Evolutionary conservation across 2,329 filamentous ascomycete species (phyloP), one percentile per base, ranked within the genome.

Genomic region (Emericellopsis cladophorae): DNA sequence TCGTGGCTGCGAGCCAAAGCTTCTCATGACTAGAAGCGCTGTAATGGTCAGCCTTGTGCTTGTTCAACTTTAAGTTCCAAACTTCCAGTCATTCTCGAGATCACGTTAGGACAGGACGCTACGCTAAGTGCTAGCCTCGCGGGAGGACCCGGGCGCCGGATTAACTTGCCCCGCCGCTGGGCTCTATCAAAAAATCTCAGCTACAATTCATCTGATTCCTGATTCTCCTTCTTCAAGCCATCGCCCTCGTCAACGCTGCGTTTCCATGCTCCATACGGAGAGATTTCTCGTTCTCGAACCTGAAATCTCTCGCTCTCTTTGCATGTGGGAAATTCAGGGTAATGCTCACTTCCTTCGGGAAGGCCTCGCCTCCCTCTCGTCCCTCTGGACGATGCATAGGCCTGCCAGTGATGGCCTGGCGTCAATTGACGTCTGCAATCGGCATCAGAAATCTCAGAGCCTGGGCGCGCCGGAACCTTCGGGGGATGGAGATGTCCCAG

Each of bases 291-390:
- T 21, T 44, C 36, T 36, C 18, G 9, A 37, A 39, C 26, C 23
- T 23, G 37, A 9, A 8, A 16, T 29, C 32, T 24, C 31, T n/a
- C 26, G 12, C 26, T 33, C 18, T 44, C 41, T 42, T 49, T 67
- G 85, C 86, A 89, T 87, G 87, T 89, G 85, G 87, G 85, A 92
- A 92, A 92, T 90, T 92, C 85, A 85, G 86, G 92, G 86, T 84
- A 92, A 80, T 89, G 84, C 89, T 84, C 87, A 58, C 49, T 42
- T 46, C 55, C 60, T 56, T 48, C 35, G 53, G 59, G 40, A 34
- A 21, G 18, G 56, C 24, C 36, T 38, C 18, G 31, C 41, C 14
- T 31, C 31, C 34, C 31, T 36, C 52, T 45, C 50, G 54, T 6
- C 21, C 18, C 18, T 9, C 24, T 15, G 24, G 18, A 11, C 22